Evolutionary conservation across 2,329 filamentous ascomycete genomes (phyloP).

Genomic region (Fusarium pininemorale): DNA sequence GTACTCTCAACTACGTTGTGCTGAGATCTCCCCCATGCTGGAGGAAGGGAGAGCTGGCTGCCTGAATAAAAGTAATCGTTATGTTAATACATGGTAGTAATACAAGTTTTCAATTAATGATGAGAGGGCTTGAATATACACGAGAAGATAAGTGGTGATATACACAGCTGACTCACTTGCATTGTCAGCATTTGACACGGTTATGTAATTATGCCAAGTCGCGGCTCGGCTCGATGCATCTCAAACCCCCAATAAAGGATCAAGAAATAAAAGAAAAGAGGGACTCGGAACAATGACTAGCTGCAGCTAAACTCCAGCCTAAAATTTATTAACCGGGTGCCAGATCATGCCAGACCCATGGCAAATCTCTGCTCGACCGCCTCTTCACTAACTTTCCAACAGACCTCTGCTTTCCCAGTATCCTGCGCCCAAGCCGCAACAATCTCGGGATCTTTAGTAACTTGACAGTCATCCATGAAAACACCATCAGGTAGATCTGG

Average conservation of each 20-base stretch:
- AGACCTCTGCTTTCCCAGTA: background rate
- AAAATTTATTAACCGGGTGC: accelerated
- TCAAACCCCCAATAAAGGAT: background rate
- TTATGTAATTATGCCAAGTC: background rate
- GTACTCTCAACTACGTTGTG: no score
- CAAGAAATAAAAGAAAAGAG: background rate
- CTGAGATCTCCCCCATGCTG: accelerated
- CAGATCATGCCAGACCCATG: background rate
- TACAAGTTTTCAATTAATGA: no score
- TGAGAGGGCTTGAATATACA: no score
- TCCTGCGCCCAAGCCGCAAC: background rate
- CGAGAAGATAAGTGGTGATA: no score
- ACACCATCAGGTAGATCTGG: background rate
- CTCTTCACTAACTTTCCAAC: background rate
- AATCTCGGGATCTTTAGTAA: background rate
- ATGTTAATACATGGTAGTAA: accelerated
- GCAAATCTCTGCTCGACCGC: background rate
- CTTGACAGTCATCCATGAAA: background rate
- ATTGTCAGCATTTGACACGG: background rate
- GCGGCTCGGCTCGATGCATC: background rate
- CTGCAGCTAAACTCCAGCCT: background rate
- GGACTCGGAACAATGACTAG: background rate
- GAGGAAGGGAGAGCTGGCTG: no score
- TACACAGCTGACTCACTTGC: background rate
- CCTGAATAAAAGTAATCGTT: no score